Conservation (phyloP, 345 rosid species). For the Pelargonium nanum region DNA sequence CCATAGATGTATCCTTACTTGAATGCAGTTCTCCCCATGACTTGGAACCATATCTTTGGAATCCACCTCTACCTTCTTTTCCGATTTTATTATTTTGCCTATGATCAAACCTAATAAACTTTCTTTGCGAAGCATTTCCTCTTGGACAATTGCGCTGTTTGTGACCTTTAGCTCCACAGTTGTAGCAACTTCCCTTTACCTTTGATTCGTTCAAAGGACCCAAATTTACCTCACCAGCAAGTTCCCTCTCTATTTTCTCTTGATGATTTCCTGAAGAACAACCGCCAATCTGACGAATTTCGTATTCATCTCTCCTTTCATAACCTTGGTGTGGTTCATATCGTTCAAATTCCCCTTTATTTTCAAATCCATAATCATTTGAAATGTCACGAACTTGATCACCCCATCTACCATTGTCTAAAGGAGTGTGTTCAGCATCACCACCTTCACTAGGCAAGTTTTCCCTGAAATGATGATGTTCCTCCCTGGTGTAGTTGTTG, state of each 20-base stretch:
- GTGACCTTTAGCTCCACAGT: slow-evolving; percentile 28
- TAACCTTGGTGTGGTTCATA: slow-evolving; percentile 18
- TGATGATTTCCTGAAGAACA: slow-evolving; percentile 16
- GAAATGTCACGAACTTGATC: slow-evolving; percentile 14
- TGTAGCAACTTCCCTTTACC: slow-evolving; percentile 18
- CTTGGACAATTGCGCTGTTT: slow-evolving; percentile 25
- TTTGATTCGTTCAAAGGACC: slow-evolving; percentile 9
- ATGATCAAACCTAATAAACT: slow-evolving; percentile 8
- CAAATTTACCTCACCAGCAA: slow-evolving; percentile 1
- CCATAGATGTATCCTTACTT: slow-evolving; percentile 12
- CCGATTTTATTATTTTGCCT: slow-evolving; percentile 11
- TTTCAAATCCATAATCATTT: slow-evolving; percentile 14
- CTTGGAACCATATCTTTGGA: slow-evolving; percentile 13
- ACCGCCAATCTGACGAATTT: background rate
- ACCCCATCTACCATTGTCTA: slow-evolving; percentile 33
- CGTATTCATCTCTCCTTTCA: background rate
- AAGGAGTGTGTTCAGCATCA: slow-evolving; percentile 10
- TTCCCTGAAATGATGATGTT: slow-evolving; percentile 16
- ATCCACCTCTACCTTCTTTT: slow-evolving; percentile 14
- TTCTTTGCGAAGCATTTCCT: slow-evolving; percentile 14
- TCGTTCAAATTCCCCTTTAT: slow-evolving; percentile 18
- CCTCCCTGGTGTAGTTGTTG: slow-evolving; percentile 10
- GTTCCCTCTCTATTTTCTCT: slow-evolving; percentile 7
- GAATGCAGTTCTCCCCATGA: slow-evolving; percentile 15
- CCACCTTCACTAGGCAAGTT: slow-evolving; percentile 16